These are phyloP conservation scores for Penicillium malachiteum DNA, from an alignment of 495 filamentous ascomycete genomes.

Conservation along the genomic window DNA sequence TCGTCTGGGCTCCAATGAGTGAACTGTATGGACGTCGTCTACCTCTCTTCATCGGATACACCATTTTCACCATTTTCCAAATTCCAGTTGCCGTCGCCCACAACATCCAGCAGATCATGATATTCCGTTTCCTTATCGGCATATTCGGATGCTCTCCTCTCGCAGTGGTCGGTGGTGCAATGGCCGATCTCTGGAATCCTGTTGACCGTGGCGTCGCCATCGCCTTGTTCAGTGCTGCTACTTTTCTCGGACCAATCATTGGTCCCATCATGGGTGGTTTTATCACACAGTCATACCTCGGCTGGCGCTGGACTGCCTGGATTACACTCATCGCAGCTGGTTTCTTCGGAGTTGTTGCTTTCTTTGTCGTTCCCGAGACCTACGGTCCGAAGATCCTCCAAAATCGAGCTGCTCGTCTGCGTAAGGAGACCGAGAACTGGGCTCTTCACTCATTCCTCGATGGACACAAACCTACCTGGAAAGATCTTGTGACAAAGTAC, in stretches of 20 bases:
- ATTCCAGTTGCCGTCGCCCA: conserved; percentile 60
- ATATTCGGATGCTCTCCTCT: conserved; percentile 64
- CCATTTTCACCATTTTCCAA: conserved; percentile 59
- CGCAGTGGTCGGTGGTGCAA: conserved; percentile 58
- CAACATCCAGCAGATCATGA: conserved; percentile 57
- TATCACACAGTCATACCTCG: conserved; percentile 52
- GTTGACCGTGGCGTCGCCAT: conserved; percentile 62
- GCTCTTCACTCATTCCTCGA: conserved; percentile 59
- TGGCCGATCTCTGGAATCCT: conserved; percentile 62
- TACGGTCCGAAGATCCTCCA: conserved; percentile 57
- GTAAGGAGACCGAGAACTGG: conserved; percentile 61
- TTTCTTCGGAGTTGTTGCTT: conserved; percentile 47
- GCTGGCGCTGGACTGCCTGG: conserved; percentile 67
- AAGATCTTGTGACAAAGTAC: conserved; percentile 48
- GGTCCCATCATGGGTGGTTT: conserved; percentile 51
- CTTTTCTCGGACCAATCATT: conserved; percentile 47
- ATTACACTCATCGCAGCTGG: conserved; percentile 58
- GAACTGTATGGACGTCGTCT: conserved; percentile 57
- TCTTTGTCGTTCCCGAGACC: conserved; percentile 60
- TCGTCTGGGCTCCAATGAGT: conserved; percentile 55
- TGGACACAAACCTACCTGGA: conserved; percentile 47
- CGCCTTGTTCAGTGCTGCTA: conserved; percentile 51
- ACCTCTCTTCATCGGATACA: conserved; percentile 57
- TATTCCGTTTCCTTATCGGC: conserved; percentile 61
- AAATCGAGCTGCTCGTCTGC: conserved; percentile 53